Evolutionary conservation across 2,329 filamentous ascomycete genomes (phyloP), one percentile per base, ranked within the genome.

Genomic region (Sodiomyces alkalinus): DNA sequence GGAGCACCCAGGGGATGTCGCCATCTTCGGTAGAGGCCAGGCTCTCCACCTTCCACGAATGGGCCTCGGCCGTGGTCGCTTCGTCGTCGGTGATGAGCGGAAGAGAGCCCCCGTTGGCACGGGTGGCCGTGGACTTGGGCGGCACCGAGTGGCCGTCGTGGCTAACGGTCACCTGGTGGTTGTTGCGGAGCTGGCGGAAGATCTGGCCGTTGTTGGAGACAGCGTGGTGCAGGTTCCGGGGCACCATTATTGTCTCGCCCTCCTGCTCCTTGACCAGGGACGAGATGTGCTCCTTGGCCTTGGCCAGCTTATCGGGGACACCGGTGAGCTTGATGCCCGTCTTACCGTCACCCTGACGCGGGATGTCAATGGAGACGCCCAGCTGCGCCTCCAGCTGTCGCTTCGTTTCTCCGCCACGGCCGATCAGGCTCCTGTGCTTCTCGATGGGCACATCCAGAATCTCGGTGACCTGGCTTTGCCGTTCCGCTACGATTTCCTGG

Each of bases 51-150:
- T 80, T 80, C 83, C 86, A 98, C 3, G 80, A 82, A 58, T 92
- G 75, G 14, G 64, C 69, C 37, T 80, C 74, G 6, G 70, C 62
- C 14, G 65, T 53, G 9, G 66, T 57, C 10, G 74, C 69, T 1
- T 69, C 67, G 29, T 90, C 81, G 46, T 96, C 90, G 1, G 86
- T 96, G 53, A 96, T 96, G 41, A 98, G 56, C n/a, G 90, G 90
- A 32, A 92, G 67, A 21, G 71, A 55, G 27, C 62, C 66, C 24
- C 68, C 71, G 38, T 71, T 76, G 21, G 62, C 60, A 14, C 70
- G 65, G 7, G 58, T 50, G 35, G 60, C 51, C 33, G 62, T 54
- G 33, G 68, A 55, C 56, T 77, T 85, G 21, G 74, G 50, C 5
- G 90, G 90, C 4, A 80, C 60, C 32, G 77, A 60, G 34, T 90